A percentile compares a stretch with the other conserved stretches of the same genome.
Evolutionary conservation across 2,329 filamentous ascomycete species (phyloP).

Genomic region (Aspergillus quadrilineatus): DNA sequence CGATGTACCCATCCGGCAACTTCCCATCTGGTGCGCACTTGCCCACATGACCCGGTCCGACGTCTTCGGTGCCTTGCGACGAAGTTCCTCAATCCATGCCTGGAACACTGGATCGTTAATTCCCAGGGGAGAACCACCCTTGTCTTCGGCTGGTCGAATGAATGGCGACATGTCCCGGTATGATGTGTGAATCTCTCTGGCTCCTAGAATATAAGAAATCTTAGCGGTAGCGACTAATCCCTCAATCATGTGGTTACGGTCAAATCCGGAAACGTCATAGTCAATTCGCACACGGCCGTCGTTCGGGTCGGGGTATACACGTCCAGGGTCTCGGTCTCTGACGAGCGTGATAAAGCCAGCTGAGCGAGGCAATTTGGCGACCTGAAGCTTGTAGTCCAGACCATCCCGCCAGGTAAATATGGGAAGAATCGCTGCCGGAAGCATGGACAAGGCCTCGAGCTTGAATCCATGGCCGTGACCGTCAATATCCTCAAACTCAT

Average conservation of each 20-base stretch:
- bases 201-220: slow-evolving; percentile 75
- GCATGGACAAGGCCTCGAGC: slow-evolving; percentile 73
- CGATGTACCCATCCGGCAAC: slow-evolving; percentile 48
- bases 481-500: slow-evolving; percentile 78
- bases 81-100: slow-evolving; percentile 54
- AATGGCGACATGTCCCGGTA: slow-evolving; percentile 66
- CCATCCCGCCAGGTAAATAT: slow-evolving; percentile 66
- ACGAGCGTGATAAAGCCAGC: slow-evolving; percentile 70
- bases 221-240: slow-evolving; percentile 71
- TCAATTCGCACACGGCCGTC: slow-evolving; percentile 65
- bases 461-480: slow-evolving; percentile 77
- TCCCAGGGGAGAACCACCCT: slow-evolving; percentile 36
- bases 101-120: slow-evolving; percentile 57
- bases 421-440: slow-evolving; percentile 65
- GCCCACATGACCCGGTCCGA: slow-evolving; percentile 46
- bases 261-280: slow-evolving; percentile 70
- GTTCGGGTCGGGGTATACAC: slow-evolving; percentile 68
- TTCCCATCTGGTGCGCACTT: slow-evolving; percentile 55
- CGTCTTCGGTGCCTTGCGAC: slow-evolving; percentile 46
- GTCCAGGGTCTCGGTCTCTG: slow-evolving; percentile 73
- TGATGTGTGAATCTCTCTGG: slow-evolving; percentile 71
- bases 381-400: slow-evolving; percentile 69
- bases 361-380: slow-evolving; percentile 67
- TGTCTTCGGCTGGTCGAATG: slow-evolving; percentile 42
- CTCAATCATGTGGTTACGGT: slow-evolving; percentile 69